Conservation (phyloP, 352 stramenopile genomes). For the Pythium utonaiense region DNA sequence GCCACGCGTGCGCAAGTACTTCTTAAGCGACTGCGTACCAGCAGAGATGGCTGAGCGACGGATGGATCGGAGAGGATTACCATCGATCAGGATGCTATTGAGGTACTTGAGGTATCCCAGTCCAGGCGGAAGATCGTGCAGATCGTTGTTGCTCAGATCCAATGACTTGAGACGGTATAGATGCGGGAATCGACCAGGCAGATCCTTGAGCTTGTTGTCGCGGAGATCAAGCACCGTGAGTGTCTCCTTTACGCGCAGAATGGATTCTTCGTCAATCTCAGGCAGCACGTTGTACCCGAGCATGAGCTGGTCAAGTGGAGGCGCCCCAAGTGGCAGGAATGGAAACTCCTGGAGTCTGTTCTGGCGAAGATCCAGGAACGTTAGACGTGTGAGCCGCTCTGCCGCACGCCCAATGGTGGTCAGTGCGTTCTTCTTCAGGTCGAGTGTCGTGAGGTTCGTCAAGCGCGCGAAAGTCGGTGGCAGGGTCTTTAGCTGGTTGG, state of each 20-base stretch:
- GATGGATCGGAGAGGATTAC: constrained; percentile 75
- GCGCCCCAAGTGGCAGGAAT: constrained; percentile 34
- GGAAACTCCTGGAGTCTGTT: constrained; percentile 69
- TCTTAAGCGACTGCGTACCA: constrained; percentile 72
- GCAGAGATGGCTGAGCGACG: constrained; percentile 57
- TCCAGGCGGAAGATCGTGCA: constrained; percentile 62
- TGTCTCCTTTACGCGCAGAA: constrained; percentile 53
- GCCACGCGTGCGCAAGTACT: constrained; percentile 76
- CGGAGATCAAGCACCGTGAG: constrained; percentile 73
- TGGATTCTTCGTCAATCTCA: constrained; percentile 38
- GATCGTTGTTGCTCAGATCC: constrained; percentile 82
- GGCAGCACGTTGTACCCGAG: constrained; percentile 67
- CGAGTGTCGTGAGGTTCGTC: constrained; percentile 42
- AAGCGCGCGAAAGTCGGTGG: constrained; percentile 46
- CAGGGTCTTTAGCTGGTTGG: constrained; percentile 56
- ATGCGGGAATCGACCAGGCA: constrained; percentile 57
- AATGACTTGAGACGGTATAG: constrained; percentile 76
- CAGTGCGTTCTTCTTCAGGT: constrained; percentile 77
- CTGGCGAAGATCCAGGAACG: constrained; percentile 69
- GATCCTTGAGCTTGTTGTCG: constrained; percentile 69
- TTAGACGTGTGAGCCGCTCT: constrained; percentile 30
- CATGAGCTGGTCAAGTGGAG: constrained; percentile 64
- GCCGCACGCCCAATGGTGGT: constrained; percentile 33
- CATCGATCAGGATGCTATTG: constrained; percentile 68
- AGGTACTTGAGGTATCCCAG: constrained; percentile 77